Base-by-base conservation (phyloP, 352 stramenopile genomes). In the Pythium monospermum region DNA sequence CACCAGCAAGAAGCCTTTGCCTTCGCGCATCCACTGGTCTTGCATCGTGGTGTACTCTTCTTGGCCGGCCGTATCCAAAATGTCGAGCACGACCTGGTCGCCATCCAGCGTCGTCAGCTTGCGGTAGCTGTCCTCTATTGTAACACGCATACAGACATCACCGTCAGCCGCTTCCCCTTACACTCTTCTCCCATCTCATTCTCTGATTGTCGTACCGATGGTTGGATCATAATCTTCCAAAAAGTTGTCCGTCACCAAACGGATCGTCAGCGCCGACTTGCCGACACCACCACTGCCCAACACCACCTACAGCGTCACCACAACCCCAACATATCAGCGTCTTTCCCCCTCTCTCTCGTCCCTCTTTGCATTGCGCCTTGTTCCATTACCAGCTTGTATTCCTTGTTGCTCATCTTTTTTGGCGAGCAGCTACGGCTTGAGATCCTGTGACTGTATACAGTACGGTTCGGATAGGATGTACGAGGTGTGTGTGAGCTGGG, bases 211-310 rank as follows among this genome's bases (percentile, higher is more conserved):
- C 70, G 49, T 58, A 91, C 83, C 83, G 58, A 96, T 95, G 25
- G 87, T 96, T 23, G 87, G 87, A 64, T 96, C 87, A 76, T 95
- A 96, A 69, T 96, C 85, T 59, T 95, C 85, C n/a, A 96, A 65
- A 58, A 95, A 96, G 64, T 94, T 93, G 58, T 95, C 87, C 15
- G 83, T 91, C 59, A 96, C 83, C 41, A 96, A 83, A n/a, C 87
- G 83, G 58, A 96, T 92, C 39, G 86, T 96, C n/a, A 96, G 69
- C 50, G 87, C 87, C 26, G 83, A 95, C 72, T 96, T 96, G 57
- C 87, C 87, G 23, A 96, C 87, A 61, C 87, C 87, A 60, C 87
- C 87, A 55, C 82, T 91, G 46, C 87, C 87, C 45, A 96, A 67
- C 49, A 96, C 87, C 28, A 94, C 83, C 80, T 91, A 55, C 27